A percentile compares a stretch with the other conserved stretches of the same genome.
These are phyloP conservation scores for Salix brachista DNA, from an alignment of 345 rosid genomes.

Conservation along the genomic window DNA sequence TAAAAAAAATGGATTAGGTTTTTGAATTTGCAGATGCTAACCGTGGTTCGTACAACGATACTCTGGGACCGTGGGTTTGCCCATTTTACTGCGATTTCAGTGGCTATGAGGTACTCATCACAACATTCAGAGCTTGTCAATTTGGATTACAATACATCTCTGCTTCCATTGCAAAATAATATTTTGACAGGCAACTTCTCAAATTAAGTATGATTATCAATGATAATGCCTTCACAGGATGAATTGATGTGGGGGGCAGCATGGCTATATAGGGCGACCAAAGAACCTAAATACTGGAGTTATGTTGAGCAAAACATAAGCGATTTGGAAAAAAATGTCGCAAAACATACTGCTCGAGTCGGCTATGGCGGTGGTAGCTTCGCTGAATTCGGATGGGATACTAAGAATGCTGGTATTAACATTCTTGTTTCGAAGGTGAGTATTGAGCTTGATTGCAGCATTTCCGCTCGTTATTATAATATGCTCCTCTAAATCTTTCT, in stretches of 20 bases:
- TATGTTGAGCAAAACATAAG: constrained; percentile 31
- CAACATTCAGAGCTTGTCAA: neutral
- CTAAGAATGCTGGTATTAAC: constrained; percentile 24
- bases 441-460: neutral
- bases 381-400: constrained; percentile 32
- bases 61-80: constrained; percentile 26
- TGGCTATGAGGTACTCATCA: constrained; percentile 19
- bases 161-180: too few species aligned
- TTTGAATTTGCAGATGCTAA: constrained; percentile 21
- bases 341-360: neutral
- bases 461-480: neutral
- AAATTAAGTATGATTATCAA: too few species aligned
- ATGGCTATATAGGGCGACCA: constrained; percentile 25
- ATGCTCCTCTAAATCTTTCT: neutral
- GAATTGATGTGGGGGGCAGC: constrained; percentile 28
- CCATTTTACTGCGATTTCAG: constrained; percentile 26
- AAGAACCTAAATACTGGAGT: constrained; percentile 37
- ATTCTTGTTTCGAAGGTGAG: constrained; percentile 17
- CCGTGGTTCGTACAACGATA: constrained; percentile 21
- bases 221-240: constrained; percentile 10
- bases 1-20: neutral
- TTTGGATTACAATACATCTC: too few species aligned
- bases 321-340: constrained; percentile 14
- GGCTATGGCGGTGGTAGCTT: constrained; percentile 10
- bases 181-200: too few species aligned